These are phyloP conservation scores for Whalleya microplaca DNA, from an alignment of 2,329 filamentous ascomycete genomes.

Conservation along the genomic window DNA sequence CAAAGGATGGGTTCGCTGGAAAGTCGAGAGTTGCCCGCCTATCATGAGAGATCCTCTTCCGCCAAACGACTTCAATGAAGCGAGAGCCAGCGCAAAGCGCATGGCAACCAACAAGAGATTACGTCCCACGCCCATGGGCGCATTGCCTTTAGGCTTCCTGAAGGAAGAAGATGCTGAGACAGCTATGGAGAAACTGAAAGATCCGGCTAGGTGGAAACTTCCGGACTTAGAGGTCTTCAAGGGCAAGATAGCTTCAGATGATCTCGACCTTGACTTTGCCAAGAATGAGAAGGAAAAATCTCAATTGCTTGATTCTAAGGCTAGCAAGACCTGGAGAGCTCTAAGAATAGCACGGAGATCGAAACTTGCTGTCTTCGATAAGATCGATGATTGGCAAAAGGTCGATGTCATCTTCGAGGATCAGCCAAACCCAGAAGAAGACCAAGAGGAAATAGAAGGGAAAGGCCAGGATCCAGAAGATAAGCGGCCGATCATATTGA, in stretches of 20 bases:
- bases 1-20: slow-evolving; percentile 99
- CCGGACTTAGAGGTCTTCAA: slow-evolving; percentile 74
- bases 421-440: slow-evolving; percentile 36
- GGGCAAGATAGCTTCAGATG: slow-evolving; percentile 74
- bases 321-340: slow-evolving; percentile 89
- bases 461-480: slow-evolving; percentile 47
- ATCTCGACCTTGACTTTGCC: slow-evolving; percentile 86
- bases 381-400: slow-evolving; percentile 81
- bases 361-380: slow-evolving; percentile 80
- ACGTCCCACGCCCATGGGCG: slow-evolving; percentile 69
- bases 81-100: slow-evolving; percentile 67
- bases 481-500: slow-evolving; percentile 65
- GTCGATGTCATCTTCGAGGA: slow-evolving; percentile 62
- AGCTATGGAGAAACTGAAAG: slow-evolving; percentile 72
- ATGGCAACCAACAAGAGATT: slow-evolving; percentile 73
- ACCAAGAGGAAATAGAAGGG: slow-evolving; percentile 40
- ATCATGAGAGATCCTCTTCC: slow-evolving; percentile 79
- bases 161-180: slow-evolving; percentile 64
- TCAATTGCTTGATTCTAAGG: slow-evolving; percentile 69
- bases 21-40: slow-evolving; percentile 87
- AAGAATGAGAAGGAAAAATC: slow-evolving; percentile 62
- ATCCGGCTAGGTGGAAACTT: slow-evolving; percentile 64
- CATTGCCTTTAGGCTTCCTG: slow-evolving; percentile 79
- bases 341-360: slow-evolving; percentile 77
- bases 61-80: slow-evolving; percentile 68